Evolutionary conservation across 164 flowering plant genomes (phyloP).

Genomic region (Berberis vulgaris): DNA sequence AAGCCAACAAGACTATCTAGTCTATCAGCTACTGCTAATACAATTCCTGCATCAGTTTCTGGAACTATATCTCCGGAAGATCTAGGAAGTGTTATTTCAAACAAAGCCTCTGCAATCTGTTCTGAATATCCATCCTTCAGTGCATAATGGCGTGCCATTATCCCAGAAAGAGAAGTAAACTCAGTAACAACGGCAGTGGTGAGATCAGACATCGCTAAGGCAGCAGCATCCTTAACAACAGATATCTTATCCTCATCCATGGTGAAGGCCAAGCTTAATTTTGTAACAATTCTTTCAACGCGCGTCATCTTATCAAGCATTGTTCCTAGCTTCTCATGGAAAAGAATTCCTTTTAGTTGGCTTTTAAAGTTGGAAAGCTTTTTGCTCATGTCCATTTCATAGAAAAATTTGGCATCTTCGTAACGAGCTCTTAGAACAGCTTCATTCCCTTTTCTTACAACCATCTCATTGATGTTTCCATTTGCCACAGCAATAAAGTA

Average conservation of each 20-base stretch:
- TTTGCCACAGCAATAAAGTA: conserved; percentile 93
- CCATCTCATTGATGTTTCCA: conserved; percentile 64
- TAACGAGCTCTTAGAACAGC: conserved; percentile 99
- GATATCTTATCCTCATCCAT: conserved; percentile 31
- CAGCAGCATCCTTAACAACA: conserved; percentile 58
- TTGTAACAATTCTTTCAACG: conserved; percentile 39
- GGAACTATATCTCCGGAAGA: conserved; percentile 89
- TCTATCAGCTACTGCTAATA: conserved; percentile 86
- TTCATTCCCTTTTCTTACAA: conserved; percentile 90
- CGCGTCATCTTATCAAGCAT: conserved; percentile 86
- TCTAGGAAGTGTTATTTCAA: conserved; percentile 87
- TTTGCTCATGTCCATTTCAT: conserved; percentile 76
- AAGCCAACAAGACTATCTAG: conserved; percentile 91
- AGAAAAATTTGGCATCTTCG: conserved; percentile 98
- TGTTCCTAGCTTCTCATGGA: conserved; percentile 93
- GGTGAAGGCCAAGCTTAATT: conserved; percentile 44
- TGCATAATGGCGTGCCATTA: conserved; percentile 96
- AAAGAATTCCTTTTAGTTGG: conserved; percentile 81
- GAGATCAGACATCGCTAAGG: conserved; percentile 93
- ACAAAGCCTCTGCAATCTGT: conserved; percentile 86
- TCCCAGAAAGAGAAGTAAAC: conserved; percentile 88
- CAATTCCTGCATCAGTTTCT: conserved; percentile 69
- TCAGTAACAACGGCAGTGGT: conserved; percentile 88
- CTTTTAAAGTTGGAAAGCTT: conserved; percentile 52
- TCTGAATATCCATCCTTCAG: conserved; percentile 77